Base-by-base conservation (phyloP, 2,329 filamentous ascomycete species). In the Colletotrichum plurivorum region DNA sequence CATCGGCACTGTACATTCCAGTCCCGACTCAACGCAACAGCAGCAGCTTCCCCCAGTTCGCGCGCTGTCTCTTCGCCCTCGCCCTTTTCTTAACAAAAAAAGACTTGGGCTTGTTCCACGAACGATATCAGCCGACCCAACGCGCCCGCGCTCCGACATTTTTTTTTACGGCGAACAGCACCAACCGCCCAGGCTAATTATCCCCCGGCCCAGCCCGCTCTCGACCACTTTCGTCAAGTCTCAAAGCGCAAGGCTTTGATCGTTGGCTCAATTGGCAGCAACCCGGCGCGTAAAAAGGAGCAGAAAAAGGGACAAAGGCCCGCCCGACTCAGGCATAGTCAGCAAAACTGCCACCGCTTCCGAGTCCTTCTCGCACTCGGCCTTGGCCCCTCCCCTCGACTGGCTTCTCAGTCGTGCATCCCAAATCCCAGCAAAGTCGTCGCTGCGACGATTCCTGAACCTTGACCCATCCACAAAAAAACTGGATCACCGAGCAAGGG, bases 401-500 rank as follows among this genome's bases (percentile, higher is more conserved):
- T 59, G n/a, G n/a, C 39, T 25, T 54, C 41, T 36, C 31, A 36
- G 10, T 36, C 31, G 49, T 49, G 54, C 66, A 55, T 25, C 46
- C 16, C 20, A 18, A n/a, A 43, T 22, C 54, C 51, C 31, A 36
- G 25, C 39, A 51, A 51, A 59, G 49, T 46, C 39, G 59, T 62
- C 59, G 36, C 55, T 55, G 51, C 66, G 61, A 60, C 66, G 55
- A 49, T 41, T 69, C 49, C 49, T 60, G 22, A 63, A 64, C 48
- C 18, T 27, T 55, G 66, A 55, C 66, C 62, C 61, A 60, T 59
- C 39, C 61, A 61, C 53, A 66, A 59, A 36, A 66, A 65, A 69
- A 69, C 49, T 66, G 62, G 62, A 69, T 20, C 66, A 55, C 20
- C 43, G 54, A 66, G 62, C 66, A 69, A 69, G 66, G 66, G 62